phyloP scores from a whole-genome alignment of 306 rosid genomes.

The Lathyrus oleraceus region DNA sequence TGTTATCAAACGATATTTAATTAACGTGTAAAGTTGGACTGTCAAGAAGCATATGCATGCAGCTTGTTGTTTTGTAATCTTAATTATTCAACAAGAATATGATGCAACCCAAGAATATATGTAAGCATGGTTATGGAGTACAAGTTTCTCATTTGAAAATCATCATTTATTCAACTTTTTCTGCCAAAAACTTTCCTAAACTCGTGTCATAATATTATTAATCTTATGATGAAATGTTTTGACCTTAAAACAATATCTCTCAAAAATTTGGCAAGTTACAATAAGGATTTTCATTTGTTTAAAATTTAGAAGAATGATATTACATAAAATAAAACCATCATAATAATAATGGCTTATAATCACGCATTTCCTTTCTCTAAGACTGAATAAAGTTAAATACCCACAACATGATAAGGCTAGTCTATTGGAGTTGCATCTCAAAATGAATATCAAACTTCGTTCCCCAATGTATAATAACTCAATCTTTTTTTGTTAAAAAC shows the following conservation, averaged over 20 bases:
- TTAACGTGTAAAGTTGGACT: not conserved
- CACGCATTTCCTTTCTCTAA: not conserved
- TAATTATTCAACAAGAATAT: not conserved
- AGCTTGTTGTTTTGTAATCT: not conserved
- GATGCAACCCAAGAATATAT: not conserved
- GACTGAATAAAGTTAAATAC: no score
- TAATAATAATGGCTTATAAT: not conserved
- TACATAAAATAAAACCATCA: no score
- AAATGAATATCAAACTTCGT: not conserved
- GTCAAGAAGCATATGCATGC: not conserved
- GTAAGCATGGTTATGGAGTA: constrained; percentile 36
- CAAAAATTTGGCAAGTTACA: no score
- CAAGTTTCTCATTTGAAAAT: constrained; percentile 33
- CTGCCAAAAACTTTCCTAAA: constrained; percentile 23
- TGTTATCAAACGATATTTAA: not conserved
- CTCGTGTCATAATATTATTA: not conserved
- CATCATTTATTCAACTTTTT: constrained; percentile 1
- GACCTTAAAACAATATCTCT: constrained; percentile 13
- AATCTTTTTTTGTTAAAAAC: not conserved
- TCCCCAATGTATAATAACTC: not conserved
- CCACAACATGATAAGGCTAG: not conserved
- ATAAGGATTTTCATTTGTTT: no score
- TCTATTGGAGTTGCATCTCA: not conserved
- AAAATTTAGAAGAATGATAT: no score
- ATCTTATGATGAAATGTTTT: constrained; percentile 32